Percentiles rank a stretch among this genome's conserved stretches.
These are phyloP conservation scores for Kuraishia cidri DNA, from an alignment of 805 yeast genomes.

Conservation along the genomic window DNA sequence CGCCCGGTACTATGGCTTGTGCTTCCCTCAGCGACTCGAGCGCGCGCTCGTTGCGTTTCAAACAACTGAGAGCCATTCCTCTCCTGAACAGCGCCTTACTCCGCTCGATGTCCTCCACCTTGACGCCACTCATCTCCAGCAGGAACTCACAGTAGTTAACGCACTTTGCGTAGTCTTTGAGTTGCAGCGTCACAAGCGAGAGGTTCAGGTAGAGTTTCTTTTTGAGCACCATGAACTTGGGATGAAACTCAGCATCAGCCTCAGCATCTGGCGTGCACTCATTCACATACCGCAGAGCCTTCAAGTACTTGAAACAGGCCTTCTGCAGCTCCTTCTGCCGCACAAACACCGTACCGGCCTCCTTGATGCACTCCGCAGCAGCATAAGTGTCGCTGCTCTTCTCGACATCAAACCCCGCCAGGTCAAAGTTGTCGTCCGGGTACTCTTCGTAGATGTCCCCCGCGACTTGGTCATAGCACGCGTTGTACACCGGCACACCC, in stretches of 20 bases:
- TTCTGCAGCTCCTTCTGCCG: slow-evolving; percentile 40
- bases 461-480: slow-evolving; percentile 50
- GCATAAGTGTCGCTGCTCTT: slow-evolving; percentile 32
- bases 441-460: slow-evolving; percentile 71
- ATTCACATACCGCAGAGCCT: slow-evolving; percentile 60
- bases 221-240: slow-evolving; percentile 40
- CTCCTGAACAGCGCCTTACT: slow-evolving; percentile 55
- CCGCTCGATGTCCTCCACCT: slow-evolving; percentile 25
- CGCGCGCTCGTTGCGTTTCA: slow-evolving; percentile 42
- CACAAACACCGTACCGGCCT: slow-evolving; percentile 54
- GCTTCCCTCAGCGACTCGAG: slow-evolving; percentile 36
- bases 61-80: slow-evolving; percentile 26
- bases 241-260: slow-evolving; percentile 41
- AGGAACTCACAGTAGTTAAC: slow-evolving; percentile 47
- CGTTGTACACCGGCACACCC: slow-evolving; percentile 51
- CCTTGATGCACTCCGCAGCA: slow-evolving; percentile 50
- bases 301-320: slow-evolving; percentile 55
- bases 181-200: slow-evolving; percentile 43
- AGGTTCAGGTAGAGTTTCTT: slow-evolving; percentile 47
- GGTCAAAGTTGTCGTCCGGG: slow-evolving; percentile 63
- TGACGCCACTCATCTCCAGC: slow-evolving; percentile 31
- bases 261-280: slow-evolving; percentile 68
- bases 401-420: slow-evolving; percentile 48
- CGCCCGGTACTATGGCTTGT: slow-evolving; percentile 32
- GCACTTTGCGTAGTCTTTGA: slow-evolving; percentile 37